Percentiles rank a stretch among this genome's conserved stretches.
Conservation (phyloP, 1,284 basidiomycete genomes). For the Microbotryum saponariae region DNA sequence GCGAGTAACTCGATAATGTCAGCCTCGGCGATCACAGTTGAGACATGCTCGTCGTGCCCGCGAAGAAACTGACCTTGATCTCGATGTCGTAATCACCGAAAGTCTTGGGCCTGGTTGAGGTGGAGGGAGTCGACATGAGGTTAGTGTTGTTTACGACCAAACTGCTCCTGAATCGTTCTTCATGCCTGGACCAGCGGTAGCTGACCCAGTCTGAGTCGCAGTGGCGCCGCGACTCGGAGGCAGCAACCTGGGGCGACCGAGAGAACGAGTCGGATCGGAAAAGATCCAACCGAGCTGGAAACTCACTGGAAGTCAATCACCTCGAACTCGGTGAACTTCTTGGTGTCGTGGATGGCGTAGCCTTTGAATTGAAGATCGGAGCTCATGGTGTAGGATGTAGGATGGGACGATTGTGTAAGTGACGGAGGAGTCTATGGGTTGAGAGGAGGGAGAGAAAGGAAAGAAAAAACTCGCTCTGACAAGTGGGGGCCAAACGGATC, state of each 20-base stretch:
- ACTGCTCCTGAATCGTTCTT: too few relatives aligned
- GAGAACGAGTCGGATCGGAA: too few relatives aligned
- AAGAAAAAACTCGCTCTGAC: too few relatives aligned
- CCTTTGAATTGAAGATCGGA: slow-evolving; percentile 23
- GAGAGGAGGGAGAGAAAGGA: too few relatives aligned
- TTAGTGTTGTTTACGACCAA: too few relatives aligned
- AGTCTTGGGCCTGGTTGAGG: not conserved
- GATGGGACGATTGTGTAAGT: too few relatives aligned
- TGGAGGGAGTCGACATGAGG: not conserved
- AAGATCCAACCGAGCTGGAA: too few relatives aligned
- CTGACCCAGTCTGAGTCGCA: not conserved
- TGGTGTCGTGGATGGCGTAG: slow-evolving; percentile 31
- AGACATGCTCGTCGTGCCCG: not conserved
- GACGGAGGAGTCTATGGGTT: too few relatives aligned
- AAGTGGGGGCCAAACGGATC: too few relatives aligned
- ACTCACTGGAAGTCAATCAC: slow-evolving; percentile 15
- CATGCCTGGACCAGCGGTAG: not conserved
- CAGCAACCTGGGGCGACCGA: not conserved
- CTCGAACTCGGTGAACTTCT: slow-evolving; percentile 29
- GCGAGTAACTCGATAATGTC: too few relatives aligned
- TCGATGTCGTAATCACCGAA: slow-evolving; percentile 19
- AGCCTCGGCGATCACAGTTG: too few relatives aligned
- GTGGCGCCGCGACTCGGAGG: not conserved
- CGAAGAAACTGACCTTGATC: slow-evolving; percentile 19
- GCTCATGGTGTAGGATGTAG: not conserved